Percentiles rank a stretch among this genome's conserved stretches.
These are phyloP conservation scores for Colletotrichum musicola DNA, from an alignment of 2,329 filamentous ascomycete species.

Conservation along the genomic window DNA sequence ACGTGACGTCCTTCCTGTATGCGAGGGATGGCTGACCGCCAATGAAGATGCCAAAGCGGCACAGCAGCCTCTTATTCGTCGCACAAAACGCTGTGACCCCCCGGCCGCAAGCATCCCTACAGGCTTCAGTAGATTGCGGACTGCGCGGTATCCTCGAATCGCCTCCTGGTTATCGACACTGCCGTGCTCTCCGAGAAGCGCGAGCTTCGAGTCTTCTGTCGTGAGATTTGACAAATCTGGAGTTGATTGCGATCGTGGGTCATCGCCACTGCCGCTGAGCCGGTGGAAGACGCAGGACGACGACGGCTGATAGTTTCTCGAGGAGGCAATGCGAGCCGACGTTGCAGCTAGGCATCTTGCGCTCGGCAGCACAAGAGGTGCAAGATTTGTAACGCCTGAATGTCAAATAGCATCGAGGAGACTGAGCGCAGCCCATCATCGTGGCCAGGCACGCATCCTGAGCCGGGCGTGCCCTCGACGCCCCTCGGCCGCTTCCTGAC, in stretches of 20 bases:
- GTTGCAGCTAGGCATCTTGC: constrained; percentile 6
- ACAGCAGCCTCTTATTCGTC: constrained; percentile 30
- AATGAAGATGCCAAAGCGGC: constrained; percentile 32
- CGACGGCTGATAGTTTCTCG: neutral
- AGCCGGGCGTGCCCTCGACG: neutral
- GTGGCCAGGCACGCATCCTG: neutral
- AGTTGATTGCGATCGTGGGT: neutral
- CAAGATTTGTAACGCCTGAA: constrained; percentile 7
- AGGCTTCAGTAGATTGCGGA: constrained; percentile 19
- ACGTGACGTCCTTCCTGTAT: constrained; percentile 20
- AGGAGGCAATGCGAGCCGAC: constrained; percentile 4
- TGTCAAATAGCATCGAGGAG: neutral
- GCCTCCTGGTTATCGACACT: constrained; percentile 16
- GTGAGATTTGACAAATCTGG: constrained; percentile 18
- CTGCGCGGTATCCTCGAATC: constrained; percentile 32
- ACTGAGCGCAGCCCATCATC: constrained; percentile 2
- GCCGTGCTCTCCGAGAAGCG: constrained; percentile 16
- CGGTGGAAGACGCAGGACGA: neutral
- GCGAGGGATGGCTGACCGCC: constrained; percentile 28
- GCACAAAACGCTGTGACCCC: constrained; percentile 16
- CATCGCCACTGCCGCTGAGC: neutral
- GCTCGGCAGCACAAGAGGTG: neutral
- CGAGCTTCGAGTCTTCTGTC: constrained; percentile 4
- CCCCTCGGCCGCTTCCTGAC: constrained; percentile 4
- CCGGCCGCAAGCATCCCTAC: constrained; percentile 10